phyloP scores from a whole-genome alignment of 2,329 filamentous ascomycete genomes.

The Arthrobotrys megalospora region DNA sequence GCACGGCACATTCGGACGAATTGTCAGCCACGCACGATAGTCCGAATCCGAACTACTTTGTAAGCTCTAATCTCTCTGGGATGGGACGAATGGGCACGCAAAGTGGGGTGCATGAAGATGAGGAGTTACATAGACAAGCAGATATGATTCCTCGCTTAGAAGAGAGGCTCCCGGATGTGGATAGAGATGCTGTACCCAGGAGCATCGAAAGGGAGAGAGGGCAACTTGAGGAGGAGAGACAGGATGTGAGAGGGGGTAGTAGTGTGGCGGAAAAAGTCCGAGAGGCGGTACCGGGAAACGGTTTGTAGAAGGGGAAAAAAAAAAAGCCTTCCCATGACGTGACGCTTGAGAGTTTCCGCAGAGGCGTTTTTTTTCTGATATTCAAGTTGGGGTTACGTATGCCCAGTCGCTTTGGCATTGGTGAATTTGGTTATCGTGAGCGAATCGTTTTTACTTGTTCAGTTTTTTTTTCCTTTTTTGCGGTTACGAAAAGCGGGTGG shows the following conservation, averaged over 20 bases:
- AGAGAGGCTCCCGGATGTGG: slow-evolving; percentile 23
- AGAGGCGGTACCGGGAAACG: slow-evolving; percentile 51
- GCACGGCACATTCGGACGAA: slow-evolving; percentile 42
- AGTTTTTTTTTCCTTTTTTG: neutral
- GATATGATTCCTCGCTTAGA: slow-evolving; percentile 50
- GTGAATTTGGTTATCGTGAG: slow-evolving; percentile 14
- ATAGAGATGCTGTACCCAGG: slow-evolving; percentile 38
- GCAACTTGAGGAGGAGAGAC: slow-evolving; percentile 10
- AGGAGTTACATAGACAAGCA: slow-evolving; percentile 52
- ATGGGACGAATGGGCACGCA: slow-evolving; percentile 6
- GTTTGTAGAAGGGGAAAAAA: slow-evolving; percentile 4
- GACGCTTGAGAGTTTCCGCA: neutral
- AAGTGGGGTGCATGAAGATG: slow-evolving; percentile 35
- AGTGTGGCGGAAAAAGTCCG: slow-evolving; percentile 52
- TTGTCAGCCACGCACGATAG: slow-evolving; percentile 39
- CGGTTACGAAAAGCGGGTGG: slow-evolving; percentile 13
- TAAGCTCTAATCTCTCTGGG: slow-evolving; percentile 29
- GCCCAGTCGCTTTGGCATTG: slow-evolving; percentile 6
- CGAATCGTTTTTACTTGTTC: slow-evolving; percentile 30
- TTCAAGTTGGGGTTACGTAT: neutral
- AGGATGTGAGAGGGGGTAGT: slow-evolving; percentile 18
- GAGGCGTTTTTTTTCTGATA: neutral
- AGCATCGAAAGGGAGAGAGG: slow-evolving; percentile 38
- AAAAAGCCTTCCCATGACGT: neutral
- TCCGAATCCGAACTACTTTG: slow-evolving; percentile 58